Conservation (phyloP, 768 basidiomycete species). For the Podaxis sp. region DNA sequence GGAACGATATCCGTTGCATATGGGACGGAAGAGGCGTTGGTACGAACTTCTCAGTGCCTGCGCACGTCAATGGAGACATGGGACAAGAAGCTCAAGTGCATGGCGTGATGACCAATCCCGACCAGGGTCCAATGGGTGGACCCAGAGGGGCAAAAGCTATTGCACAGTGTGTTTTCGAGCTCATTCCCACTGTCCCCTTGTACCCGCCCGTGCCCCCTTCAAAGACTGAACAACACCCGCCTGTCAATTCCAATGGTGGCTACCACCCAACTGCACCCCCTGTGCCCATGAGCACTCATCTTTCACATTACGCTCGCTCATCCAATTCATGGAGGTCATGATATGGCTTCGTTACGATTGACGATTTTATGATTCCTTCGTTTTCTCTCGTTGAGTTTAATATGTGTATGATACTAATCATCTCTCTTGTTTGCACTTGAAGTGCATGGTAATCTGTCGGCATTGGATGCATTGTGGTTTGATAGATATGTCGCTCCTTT, state of each 20-base stretch:
- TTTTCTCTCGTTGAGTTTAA: not conserved
- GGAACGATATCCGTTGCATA: conserved; percentile 81
- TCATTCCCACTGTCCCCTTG: conserved; percentile 74
- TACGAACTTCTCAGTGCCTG: conserved; percentile 64
- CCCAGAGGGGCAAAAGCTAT: conserved; percentile 44
- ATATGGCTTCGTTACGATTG: conserved; percentile 2
- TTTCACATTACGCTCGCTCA: not conserved
- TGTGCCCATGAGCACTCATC: conserved; percentile 2
- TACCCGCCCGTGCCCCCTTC: conserved; percentile 42
- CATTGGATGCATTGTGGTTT: not conserved
- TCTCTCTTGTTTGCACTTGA: conserved; percentile 3
- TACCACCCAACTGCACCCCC: conserved; percentile 7
- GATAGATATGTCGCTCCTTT: conserved; percentile 12
- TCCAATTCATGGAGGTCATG: conserved; percentile 17
- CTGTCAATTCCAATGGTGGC: conserved; percentile 15
- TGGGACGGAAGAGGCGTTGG: conserved; percentile 80
- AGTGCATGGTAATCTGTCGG: conserved; percentile 7
- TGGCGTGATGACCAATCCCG: conserved; percentile 75
- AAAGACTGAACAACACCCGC: conserved; percentile 15
- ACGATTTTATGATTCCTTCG: not conserved
- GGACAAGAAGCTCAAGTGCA: conserved; percentile 83
- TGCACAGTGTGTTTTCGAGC: conserved; percentile 75
- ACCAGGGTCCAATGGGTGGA: conserved; percentile 39
- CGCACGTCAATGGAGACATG: conserved; percentile 57
- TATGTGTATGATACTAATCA: conserved; percentile 15